A percentile compares a stretch with the other conserved stretches of the same genome.
Evolutionary conservation across 148 eudicot genomes (phyloP).

Genomic region (Rhododendron henanense): DNA sequence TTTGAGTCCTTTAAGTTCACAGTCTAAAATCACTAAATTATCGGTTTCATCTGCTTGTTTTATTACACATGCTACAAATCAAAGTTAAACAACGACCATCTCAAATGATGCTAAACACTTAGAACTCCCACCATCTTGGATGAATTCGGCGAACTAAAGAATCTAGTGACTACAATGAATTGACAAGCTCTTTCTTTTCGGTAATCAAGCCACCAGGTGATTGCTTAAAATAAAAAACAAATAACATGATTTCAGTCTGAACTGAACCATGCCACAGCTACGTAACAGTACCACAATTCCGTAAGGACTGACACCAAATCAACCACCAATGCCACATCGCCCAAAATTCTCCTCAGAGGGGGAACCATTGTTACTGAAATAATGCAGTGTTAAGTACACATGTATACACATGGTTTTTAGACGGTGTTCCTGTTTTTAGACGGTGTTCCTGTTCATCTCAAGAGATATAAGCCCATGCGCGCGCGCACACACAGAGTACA

Average conservation of each 20-base stretch:
- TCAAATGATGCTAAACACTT: slow-evolving; percentile 1
- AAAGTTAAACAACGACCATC: neutral
- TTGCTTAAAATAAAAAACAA: neutral
- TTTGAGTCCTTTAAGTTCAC: neutral
- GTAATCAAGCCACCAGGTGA: neutral
- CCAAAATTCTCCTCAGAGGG: neutral
- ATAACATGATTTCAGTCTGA: neutral
- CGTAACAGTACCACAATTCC: neutral
- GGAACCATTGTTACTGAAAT: neutral
- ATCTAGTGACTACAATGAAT: neutral
- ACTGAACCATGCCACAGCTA: neutral
- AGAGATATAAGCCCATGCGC: neutral
- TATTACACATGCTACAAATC: neutral
- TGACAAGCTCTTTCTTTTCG: neutral
- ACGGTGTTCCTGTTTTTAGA: neutral
- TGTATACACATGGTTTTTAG: neutral
- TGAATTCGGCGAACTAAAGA: neutral
- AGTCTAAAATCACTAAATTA: neutral
- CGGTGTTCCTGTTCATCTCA: neutral
- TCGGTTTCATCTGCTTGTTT: neutral
- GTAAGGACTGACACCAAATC: neutral
- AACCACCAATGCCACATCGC: neutral
- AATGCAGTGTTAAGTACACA: neutral
- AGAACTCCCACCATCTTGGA: neutral
- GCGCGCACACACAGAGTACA: neutral